Percentiles rank a stretch among this genome's conserved stretches.
Evolutionary conservation across 2,329 filamentous ascomycete genomes (phyloP).

Genomic region (Cladosporium sp.): DNA sequence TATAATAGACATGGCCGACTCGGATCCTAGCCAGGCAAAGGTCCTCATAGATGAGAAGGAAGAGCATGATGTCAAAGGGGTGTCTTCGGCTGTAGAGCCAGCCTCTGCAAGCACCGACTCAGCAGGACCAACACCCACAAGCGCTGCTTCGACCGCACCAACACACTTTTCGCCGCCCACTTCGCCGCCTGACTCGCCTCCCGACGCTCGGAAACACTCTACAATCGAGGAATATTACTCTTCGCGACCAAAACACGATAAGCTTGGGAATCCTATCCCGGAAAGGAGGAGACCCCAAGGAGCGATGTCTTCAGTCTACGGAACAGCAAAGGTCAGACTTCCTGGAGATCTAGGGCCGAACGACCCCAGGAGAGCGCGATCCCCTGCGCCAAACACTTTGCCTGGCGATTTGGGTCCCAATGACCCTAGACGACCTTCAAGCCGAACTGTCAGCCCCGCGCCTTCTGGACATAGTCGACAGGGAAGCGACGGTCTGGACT

Average conservation of each 20-base stretch:
- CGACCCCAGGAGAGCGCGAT: conserved; percentile 31
- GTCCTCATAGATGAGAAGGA: conserved; percentile 15
- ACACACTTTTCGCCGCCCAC: conserved; percentile 23
- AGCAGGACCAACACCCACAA: conserved; percentile 3
- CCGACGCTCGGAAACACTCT: conserved; percentile 15
- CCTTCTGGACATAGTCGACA: conserved; percentile 20
- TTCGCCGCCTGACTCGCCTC: conserved; percentile 22
- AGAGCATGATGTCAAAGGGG: background rate
- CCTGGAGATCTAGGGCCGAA: conserved; percentile 34
- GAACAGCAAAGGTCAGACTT: conserved; percentile 25
- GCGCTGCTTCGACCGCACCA: background rate
- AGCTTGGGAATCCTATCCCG: conserved; percentile 28
- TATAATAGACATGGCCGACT: conserved; percentile 3
- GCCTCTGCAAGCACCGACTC: background rate
- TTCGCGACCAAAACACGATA: conserved; percentile 24
- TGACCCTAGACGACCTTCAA: conserved; percentile 17
- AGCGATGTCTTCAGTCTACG: conserved; percentile 30
- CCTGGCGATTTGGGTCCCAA: conserved; percentile 32
- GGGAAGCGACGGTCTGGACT: conserved; percentile 18
- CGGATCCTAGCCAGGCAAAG: conserved; percentile 5
- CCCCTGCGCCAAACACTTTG: conserved; percentile 24
- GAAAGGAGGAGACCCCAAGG: conserved; percentile 20
- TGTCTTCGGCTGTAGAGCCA: background rate
- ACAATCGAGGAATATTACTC: conserved; percentile 26
- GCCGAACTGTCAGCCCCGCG: conserved; percentile 25